Percentiles rank a stretch among this genome's conserved stretches.
Conservation (phyloP, 768 basidiomycete genomes). For the Bullera alba region DNA sequence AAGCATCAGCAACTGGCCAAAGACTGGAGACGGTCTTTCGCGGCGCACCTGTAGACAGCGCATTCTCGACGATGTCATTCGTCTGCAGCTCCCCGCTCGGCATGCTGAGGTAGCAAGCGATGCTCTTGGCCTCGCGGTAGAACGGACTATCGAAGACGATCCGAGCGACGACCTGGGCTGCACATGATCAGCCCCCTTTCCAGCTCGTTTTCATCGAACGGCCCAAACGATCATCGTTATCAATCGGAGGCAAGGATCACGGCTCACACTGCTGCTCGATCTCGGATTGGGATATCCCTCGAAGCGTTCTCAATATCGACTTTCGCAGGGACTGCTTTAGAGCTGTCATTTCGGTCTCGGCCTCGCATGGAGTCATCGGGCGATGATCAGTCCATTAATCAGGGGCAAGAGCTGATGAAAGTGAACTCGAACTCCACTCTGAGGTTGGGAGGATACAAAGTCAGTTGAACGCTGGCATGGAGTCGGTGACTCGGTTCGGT, state of each 20-base stretch:
- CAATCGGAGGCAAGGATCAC: not conserved
- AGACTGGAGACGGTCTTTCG: not conserved
- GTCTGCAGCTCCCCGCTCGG: conserved; percentile 32
- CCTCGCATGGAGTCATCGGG: no score
- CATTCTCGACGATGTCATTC: conserved; percentile 21
- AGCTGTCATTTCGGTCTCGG: no score
- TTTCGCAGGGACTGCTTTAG: conserved; percentile 28
- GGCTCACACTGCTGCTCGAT: conserved; percentile 31
- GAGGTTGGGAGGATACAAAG: no score
- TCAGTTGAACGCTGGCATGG: no score
- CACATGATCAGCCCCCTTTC: not conserved
- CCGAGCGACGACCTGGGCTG: conserved; percentile 18
- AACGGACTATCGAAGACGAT: conserved; percentile 14
- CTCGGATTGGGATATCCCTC: conserved; percentile 19
- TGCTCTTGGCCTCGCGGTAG: conserved; percentile 22
- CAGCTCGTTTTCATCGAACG: not conserved
- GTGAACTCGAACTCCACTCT: no score
- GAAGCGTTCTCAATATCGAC: conserved; percentile 26
- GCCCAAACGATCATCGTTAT: no score
- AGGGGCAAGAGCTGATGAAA: no score
- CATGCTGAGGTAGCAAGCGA: conserved; percentile 41
- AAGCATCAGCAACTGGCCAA: not conserved
- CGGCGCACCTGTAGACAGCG: conserved; percentile 19
- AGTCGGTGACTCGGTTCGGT: no score
- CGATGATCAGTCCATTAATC: no score